A percentile compares a stretch with the other conserved stretches of the same genome.
Evolutionary conservation across 768 basidiomycete species (phyloP).

Genomic region (Rhizopogon rudus): DNA sequence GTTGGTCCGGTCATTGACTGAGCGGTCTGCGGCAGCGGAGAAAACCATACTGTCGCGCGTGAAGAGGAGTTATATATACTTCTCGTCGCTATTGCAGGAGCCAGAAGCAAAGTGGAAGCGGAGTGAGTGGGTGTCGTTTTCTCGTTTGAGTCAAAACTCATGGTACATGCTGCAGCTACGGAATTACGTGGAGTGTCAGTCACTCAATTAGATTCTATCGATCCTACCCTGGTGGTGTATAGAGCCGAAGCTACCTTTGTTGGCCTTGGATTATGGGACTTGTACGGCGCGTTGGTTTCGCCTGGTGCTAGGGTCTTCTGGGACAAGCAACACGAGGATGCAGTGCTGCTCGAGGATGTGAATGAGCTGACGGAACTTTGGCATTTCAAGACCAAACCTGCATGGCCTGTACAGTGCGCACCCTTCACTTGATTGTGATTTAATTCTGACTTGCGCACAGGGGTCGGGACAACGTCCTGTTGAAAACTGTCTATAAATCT

Average conservation of each 20-base stretch:
- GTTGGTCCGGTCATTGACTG: slow-evolving; percentile 37
- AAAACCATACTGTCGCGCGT: slow-evolving; percentile 86
- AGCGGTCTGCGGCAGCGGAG: slow-evolving; percentile 54
- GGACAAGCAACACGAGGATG: slow-evolving; percentile 91
- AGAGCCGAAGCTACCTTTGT: slow-evolving; percentile 97
- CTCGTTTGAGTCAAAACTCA: slow-evolving; percentile 5
- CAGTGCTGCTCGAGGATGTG: slow-evolving; percentile 80
- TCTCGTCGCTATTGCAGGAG: slow-evolving; percentile 93
- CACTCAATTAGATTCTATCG: slow-evolving; percentile 94
- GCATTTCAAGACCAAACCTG: slow-evolving; percentile 87
- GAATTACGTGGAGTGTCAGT: slow-evolving; percentile 90
- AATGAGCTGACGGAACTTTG: slow-evolving; percentile 89
- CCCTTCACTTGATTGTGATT: slow-evolving; percentile 7
- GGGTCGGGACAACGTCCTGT: slow-evolving; percentile 83
- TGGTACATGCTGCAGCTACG: slow-evolving; percentile 43
- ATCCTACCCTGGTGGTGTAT: slow-evolving; percentile 93
- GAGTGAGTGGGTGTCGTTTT: slow-evolving; percentile 45
- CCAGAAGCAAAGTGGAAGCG: slow-evolving; percentile 97
- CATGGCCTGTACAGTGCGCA: slow-evolving; percentile 90
- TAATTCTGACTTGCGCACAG: slow-evolving; percentile 32
- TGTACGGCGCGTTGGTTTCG: slow-evolving; percentile 82
- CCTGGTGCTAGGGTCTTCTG: slow-evolving; percentile 79
- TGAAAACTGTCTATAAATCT: slow-evolving; percentile 96
- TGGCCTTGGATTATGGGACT: slow-evolving; percentile 92
- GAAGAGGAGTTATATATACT: slow-evolving; percentile 94